phyloP scores from a whole-genome alignment of 805 yeast species.

The Pichia heedii region DNA sequence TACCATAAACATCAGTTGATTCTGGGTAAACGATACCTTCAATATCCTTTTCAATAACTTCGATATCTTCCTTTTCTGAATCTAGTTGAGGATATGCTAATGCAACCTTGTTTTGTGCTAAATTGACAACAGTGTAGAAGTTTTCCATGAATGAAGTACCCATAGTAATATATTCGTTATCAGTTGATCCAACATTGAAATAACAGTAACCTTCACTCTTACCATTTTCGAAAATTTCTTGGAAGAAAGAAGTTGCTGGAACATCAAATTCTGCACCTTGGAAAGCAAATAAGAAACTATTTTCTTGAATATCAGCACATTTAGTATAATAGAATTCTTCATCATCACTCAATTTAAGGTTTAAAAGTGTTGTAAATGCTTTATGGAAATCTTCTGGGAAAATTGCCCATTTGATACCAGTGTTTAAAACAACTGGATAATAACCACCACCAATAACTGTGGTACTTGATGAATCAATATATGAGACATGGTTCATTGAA shows the following conservation, averaged over 20 bases:
- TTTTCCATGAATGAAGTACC: conserved; percentile 40
- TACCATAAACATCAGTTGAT: neutral
- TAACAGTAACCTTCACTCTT: conserved; percentile 25
- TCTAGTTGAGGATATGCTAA: conserved; percentile 35
- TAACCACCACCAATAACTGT: conserved; percentile 2
- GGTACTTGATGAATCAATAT: neutral
- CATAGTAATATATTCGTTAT: conserved; percentile 26
- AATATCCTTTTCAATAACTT: conserved; percentile 25
- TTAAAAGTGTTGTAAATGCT: conserved; percentile 21
- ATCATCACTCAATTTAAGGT: conserved; percentile 31
- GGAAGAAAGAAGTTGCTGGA: conserved; percentile 27
- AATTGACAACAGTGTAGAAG: conserved; percentile 42
- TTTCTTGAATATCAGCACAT: conserved; percentile 25
- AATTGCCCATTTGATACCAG: conserved; percentile 40
- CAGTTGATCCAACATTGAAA: conserved; percentile 25
- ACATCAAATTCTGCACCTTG: conserved; percentile 42
- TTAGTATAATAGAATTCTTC: conserved; percentile 35
- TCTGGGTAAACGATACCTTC: neutral
- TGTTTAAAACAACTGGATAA: conserved; percentile 34
- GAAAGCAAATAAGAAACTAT: conserved; percentile 34
- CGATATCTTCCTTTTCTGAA: conserved; percentile 30
- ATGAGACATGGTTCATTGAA: neutral
- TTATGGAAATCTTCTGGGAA: conserved; percentile 27
- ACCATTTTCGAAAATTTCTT: conserved; percentile 6
- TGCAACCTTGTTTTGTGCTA: conserved; percentile 34